phyloP scores from a whole-genome alignment of 495 filamentous ascomycete genomes.

The Penicillium alfredii region DNA sequence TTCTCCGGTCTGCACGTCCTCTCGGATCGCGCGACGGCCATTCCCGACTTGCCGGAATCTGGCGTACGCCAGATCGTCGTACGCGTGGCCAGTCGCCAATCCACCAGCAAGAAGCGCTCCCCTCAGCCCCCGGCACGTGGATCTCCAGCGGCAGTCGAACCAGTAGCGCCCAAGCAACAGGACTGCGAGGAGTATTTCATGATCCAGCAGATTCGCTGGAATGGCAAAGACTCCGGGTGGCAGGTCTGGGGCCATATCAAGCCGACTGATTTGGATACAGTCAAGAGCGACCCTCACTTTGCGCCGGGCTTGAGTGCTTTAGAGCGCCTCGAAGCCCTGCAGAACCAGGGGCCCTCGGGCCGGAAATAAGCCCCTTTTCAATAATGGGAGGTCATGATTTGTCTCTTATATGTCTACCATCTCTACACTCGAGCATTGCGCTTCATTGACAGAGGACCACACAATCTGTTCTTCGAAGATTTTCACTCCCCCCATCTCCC shows the following conservation, averaged over 20 bases:
- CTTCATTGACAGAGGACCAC: too few species aligned
- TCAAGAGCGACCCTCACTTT: conserved; percentile 32
- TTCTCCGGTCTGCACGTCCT: conserved; percentile 48
- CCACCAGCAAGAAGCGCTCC: conserved; percentile 20
- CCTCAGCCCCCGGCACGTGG: neutral
- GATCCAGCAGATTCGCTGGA: conserved; percentile 55
- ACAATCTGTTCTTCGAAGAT: too few species aligned
- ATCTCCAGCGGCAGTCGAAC: too few species aligned
- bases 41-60: conserved; percentile 43
- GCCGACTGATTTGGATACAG: conserved; percentile 50
- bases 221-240: conserved; percentile 59
- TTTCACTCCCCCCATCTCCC: too few species aligned
- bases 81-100: conserved; percentile 62
- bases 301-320: conserved; percentile 22
- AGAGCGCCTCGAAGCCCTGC: conserved; percentile 34
- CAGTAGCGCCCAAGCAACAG: conserved; percentile 51
- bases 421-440: too few species aligned
- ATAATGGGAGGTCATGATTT: too few species aligned
- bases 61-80: conserved; percentile 67
- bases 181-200: conserved; percentile 75
- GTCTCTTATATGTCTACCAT: too few species aligned
- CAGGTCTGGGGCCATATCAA: conserved; percentile 66
- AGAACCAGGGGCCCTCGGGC: too few species aligned
- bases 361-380: too few species aligned
- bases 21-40: conserved; percentile 48